Conservation (phyloP, 257 asterid genomes). For the Primulina tabacum region DNA sequence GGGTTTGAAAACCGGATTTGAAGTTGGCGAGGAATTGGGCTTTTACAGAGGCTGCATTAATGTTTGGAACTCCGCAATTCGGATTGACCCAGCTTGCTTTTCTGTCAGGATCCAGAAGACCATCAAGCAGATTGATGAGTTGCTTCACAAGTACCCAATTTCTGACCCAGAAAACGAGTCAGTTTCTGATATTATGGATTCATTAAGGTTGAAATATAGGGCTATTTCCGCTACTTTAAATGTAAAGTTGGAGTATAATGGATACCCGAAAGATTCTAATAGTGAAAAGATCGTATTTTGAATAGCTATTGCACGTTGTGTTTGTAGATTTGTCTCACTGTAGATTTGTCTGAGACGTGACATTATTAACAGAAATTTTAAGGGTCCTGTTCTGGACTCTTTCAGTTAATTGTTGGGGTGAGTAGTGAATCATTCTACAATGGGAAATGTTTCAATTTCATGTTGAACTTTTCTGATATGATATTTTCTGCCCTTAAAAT, state of each 20-base stretch:
- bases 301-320: not conserved
- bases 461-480: not conserved
- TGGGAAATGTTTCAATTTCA: not conserved
- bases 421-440: not conserved
- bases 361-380: not conserved
- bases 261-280: constrained; percentile 35
- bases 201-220: constrained; percentile 55
- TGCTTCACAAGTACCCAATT: constrained; percentile 46
- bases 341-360: not conserved
- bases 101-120: constrained; percentile 40
- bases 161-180: constrained; percentile 58
- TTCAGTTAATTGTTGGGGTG: not conserved
- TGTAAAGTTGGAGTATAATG: constrained; percentile 48
- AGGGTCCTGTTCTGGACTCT: not conserved
- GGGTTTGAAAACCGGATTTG: constrained; percentile 57
- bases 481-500: no score
- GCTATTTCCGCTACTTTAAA: constrained; percentile 52
- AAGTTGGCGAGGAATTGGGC: constrained; percentile 65
- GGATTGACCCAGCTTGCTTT: constrained; percentile 40
- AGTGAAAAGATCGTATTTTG: constrained; percentile 40
- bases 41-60: constrained; percentile 58
- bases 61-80: constrained; percentile 50
- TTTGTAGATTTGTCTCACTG: no score
- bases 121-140: constrained; percentile 53
- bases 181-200: constrained; percentile 42